Conservation (phyloP, 2,329 filamentous ascomycete genomes). For the Ophiocordyceps camponoti-saundersi region DNA sequence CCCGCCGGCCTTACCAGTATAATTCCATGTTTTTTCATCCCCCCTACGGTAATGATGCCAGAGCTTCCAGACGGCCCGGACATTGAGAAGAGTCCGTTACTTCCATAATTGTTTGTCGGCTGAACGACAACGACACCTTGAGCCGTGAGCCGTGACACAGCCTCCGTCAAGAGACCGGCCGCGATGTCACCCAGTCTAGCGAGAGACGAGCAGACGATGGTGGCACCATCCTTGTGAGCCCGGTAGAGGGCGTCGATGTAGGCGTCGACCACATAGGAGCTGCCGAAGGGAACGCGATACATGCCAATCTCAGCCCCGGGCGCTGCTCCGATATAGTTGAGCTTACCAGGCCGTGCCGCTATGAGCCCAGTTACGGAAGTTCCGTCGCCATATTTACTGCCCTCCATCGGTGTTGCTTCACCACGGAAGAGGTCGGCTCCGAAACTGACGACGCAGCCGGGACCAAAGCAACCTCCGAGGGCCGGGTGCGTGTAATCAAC, state of each 20-base stretch:
- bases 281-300: constrained; percentile 38
- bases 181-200: constrained; percentile 32
- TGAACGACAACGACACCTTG: constrained; percentile 34
- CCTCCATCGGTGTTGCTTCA: constrained; percentile 36
- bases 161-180: constrained; percentile 31
- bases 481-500: constrained; percentile 47
- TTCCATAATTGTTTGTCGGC: constrained; percentile 24
- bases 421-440: constrained; percentile 38
- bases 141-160: constrained; percentile 33
- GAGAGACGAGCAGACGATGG: constrained; percentile 39
- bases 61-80: constrained; percentile 29
- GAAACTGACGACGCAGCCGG: constrained; percentile 37
- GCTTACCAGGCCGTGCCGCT: constrained; percentile 34
- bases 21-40: constrained; percentile 34
- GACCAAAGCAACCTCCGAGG: constrained; percentile 46
- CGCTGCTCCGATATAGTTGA: constrained; percentile 42
- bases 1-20: too few species aligned
- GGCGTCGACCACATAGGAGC: constrained; percentile 32
- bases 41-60: constrained; percentile 29
- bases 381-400: constrained; percentile 32
- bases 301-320: constrained; percentile 36
- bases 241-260: constrained; percentile 41
- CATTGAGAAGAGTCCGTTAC: constrained; percentile 4
- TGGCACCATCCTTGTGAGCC: constrained; percentile 41
- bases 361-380: constrained; percentile 46